phyloP scores from a whole-genome alignment of 2,329 filamentous ascomycete genomes.

The Dothideomycetidae sp. region DNA sequence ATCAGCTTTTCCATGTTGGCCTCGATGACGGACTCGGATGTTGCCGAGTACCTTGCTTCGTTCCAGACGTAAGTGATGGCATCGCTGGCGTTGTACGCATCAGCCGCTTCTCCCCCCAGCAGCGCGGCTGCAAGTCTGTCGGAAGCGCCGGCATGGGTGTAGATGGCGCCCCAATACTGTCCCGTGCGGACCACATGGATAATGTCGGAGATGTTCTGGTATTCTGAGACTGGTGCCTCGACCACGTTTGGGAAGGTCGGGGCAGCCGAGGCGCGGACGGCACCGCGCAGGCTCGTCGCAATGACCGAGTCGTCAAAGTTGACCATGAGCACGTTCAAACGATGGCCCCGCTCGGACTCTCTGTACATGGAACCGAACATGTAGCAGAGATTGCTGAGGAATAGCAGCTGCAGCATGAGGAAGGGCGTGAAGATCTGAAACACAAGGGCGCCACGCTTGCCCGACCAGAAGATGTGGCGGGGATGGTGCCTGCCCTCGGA shows the following conservation, averaged over 20 bases:
- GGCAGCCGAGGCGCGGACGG: conserved; percentile 2
- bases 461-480: conserved; percentile 10
- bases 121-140: conserved; percentile 25
- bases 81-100: conserved; percentile 24
- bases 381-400: conserved; percentile 17
- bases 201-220: conserved; percentile 13
- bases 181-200: conserved; percentile 17
- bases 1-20: conserved; percentile 23
- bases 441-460: conserved; percentile 11
- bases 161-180: conserved; percentile 21
- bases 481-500: conserved; percentile 17
- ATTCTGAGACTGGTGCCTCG: background rate
- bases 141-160: conserved; percentile 24
- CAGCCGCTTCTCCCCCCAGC: conserved; percentile 20
- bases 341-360: conserved; percentile 13
- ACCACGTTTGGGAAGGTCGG: conserved; percentile 6
- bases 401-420: conserved; percentile 15
- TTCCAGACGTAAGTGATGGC: conserved; percentile 33
- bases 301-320: conserved; percentile 19
- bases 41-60: conserved; percentile 29
- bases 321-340: conserved; percentile 19
- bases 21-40: conserved; percentile 23
- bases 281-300: conserved; percentile 5
- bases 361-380: conserved; percentile 17
- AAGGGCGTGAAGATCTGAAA: conserved; percentile 9